phyloP scores from a whole-genome alignment of 2,329 filamentous ascomycete species.

The Alternaria dauci region DNA sequence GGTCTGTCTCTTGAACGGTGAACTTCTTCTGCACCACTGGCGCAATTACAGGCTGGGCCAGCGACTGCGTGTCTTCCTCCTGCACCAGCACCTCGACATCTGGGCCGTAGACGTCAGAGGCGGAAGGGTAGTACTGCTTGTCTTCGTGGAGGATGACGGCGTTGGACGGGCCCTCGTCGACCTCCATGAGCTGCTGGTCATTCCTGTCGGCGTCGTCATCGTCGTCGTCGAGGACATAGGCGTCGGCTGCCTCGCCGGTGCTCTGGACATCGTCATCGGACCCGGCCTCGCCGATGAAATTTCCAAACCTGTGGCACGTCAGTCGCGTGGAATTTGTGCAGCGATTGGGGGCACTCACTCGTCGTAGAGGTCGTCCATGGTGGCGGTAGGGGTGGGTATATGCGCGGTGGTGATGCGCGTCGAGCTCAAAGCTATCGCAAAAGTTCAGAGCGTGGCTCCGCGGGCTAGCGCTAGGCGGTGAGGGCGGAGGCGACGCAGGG shows the following conservation, averaged over 20 bases:
- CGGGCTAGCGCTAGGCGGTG: slow-evolving; percentile 35
- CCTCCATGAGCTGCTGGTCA: slow-evolving; percentile 89
- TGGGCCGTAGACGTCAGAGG: slow-evolving; percentile 90
- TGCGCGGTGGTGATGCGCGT: slow-evolving; percentile 30
- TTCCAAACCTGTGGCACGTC: slow-evolving; percentile 77
- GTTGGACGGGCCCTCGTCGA: slow-evolving; percentile 92
- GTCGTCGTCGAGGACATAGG: slow-evolving; percentile 75
- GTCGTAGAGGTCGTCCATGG: slow-evolving; percentile 96
- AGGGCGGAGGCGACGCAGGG: slow-evolving; percentile 33
- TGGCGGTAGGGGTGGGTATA: slow-evolving; percentile 34
- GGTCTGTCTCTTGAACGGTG: slow-evolving; percentile 87
- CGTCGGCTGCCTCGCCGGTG: slow-evolving; percentile 77
- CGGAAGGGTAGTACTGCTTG: slow-evolving; percentile 99
- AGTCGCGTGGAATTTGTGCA: slow-evolving; percentile 15
- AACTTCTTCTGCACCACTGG: slow-evolving; percentile 97
- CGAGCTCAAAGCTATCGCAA: slow-evolving; percentile 38
- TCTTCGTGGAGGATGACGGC: slow-evolving; percentile 98
- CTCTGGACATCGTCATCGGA: slow-evolving; percentile 87
- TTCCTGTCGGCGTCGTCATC: slow-evolving; percentile 55
- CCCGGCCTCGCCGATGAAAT: slow-evolving; percentile 95
- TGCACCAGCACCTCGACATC: slow-evolving; percentile 96
- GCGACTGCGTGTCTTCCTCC: slow-evolving; percentile 94
- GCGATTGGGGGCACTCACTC: slow-evolving; percentile 65
- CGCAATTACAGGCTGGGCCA: slow-evolving; percentile 91
- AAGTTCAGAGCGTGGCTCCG: slow-evolving; percentile 33